Base-by-base conservation (phyloP, 805 yeast species). In the Kodamaea fukazawae region DNA sequence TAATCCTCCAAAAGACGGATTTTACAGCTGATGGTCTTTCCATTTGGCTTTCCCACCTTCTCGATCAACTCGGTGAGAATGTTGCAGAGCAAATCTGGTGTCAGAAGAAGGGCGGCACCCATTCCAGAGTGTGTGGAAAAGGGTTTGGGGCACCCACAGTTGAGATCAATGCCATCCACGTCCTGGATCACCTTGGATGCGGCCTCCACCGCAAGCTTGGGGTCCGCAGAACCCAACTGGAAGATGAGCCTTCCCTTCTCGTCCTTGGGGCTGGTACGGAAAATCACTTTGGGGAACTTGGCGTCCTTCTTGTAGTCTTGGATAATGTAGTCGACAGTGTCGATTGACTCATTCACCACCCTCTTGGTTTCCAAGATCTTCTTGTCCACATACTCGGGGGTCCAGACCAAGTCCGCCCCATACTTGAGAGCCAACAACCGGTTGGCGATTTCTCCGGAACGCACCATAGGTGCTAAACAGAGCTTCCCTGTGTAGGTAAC, bases 101-200 rank as follows among this genome's bases (percentile, higher is more conserved):
- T 86, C 23, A 73, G 68, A 40, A 93, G 67, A 33, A 93, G 67
- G 1, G 96, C 97, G 2, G 98, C 96, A 4, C 99, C 99, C 98
- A 93, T 93, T 1, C 99, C 99, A 0, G 95, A 73, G 60, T 93
- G 99, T 2, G 89, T 74, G 1, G 95, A 85, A 54, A 93, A 93
- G 50, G 89, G 97, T 58, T 91, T 93, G 3, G 99, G 99, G 63
- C 99, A 93, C 4, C 99, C 99, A 20, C 96, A 88, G 60, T 93
- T 93, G 42, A 93, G 73, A 58, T 93, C 99, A 4, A 93, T 84
- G 7, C 95, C 98, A 47, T 79, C 89, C 2, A 93, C 98, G 60
- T 93, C 98, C 1, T 70, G 55, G 7, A 90, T 87, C 3, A 93
- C 86, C 31, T 82, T 71, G 38, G 75, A 65, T 0, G 96, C 97